Base-by-base conservation (phyloP, 345 rosid genomes). In the Hibiscus mutabilis region DNA sequence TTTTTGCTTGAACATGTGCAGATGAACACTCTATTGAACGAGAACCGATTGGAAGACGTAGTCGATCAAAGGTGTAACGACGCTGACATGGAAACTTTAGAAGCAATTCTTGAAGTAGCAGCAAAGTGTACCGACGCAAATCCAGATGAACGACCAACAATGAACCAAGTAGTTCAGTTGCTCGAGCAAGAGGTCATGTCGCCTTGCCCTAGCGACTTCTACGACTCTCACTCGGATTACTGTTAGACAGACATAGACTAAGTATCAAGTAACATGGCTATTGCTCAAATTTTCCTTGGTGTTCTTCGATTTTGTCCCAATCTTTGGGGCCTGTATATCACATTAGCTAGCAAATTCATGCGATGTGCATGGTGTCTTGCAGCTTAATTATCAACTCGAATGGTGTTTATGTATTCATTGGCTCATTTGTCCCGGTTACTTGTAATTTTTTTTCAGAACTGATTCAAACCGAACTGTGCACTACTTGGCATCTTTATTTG, bases 131-230 rank as follows among this genome's bases (percentile, higher is more conserved):
- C 98, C 0, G 89, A 87, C 63, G 88, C 96, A 66, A 85, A 83
- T 72, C 91, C 93, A 0, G 97, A 90, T 42, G 90, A 90, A 4
- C 70, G 98, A 67, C 98, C 97, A 0, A 79, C 84, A 16, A 91
- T 94, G 98, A 94, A 84, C 83, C 95, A 91, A 82, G 91, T 87
- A 58, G 74, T 80, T 75, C 97, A 91, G 87, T 76, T 91, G 76
- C 91, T 91, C 10, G 98, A 91, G 78, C 98, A 91, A 84, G 98
- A 94, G 79, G 83, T 89, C 55, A 81, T 91, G 91, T 88, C 97
- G 5, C 97, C 98, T 58, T 89, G 93, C 84, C 89, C 91, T 1
- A 88, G 91, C 12, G 96, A 94, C 62, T 88, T 86, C 80, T 94
- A 88, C 3, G 97, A 85, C 78, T 91, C 98, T 40, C 96, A 94